These are phyloP conservation scores for Corinectria fuckeliana DNA, from an alignment of 2,329 filamentous ascomycete species.

Conservation along the genomic window DNA sequence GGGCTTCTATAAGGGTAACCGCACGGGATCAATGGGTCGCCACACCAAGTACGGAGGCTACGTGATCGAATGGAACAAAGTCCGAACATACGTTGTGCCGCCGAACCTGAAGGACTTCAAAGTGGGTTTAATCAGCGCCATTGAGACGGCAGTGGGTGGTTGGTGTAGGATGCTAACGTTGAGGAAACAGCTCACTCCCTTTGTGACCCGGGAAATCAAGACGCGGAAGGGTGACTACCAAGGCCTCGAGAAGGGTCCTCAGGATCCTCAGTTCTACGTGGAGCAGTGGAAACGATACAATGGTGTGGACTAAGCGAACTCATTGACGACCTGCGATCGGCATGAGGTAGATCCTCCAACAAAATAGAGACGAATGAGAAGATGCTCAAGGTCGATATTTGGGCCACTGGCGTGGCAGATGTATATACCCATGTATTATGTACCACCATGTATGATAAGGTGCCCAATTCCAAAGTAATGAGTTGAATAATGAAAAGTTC, in stretches of 20 bases:
- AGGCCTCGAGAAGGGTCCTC: constrained; percentile 59
- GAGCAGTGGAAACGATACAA: constrained; percentile 73
- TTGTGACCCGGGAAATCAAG: constrained; percentile 69
- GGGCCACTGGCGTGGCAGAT: constrained; percentile 30
- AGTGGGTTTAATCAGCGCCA: constrained; percentile 51
- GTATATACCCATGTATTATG: constrained; percentile 42
- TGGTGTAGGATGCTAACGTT: constrained; percentile 22
- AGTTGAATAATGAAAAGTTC: constrained; percentile 18
- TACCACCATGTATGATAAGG: constrained; percentile 42
- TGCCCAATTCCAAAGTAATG: constrained; percentile 26
- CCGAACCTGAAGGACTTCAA: constrained; percentile 72
- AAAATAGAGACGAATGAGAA: constrained; percentile 10
- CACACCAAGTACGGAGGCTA: constrained; percentile 88
- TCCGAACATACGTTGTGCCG: constrained; percentile 89
- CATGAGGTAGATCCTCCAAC: not conserved
- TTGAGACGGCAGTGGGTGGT: not conserved
- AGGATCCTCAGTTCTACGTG: constrained; percentile 68
- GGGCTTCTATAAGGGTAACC: constrained; percentile 96
- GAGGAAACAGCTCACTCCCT: constrained; percentile 73
- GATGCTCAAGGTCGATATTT: constrained; percentile 8
- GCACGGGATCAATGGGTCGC: constrained; percentile 83
- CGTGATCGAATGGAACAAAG: constrained; percentile 82
- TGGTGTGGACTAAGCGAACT: constrained; percentile 57
- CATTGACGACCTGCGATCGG: not conserved
- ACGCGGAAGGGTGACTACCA: constrained; percentile 61